Conservation (phyloP, 805 yeast species). For the Candida dajiaensis region DNA sequence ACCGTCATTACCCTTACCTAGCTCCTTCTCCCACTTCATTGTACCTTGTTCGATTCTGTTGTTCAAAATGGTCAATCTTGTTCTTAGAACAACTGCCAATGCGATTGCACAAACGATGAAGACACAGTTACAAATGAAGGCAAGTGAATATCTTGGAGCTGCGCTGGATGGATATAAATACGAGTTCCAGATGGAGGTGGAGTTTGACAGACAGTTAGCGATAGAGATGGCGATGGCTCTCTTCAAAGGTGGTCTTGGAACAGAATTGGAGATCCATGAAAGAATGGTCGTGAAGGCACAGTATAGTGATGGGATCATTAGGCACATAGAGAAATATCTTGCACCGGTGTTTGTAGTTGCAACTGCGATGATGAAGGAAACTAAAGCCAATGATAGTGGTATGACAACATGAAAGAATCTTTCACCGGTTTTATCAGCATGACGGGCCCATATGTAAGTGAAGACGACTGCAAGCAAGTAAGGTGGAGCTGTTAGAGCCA, state of each 20-base stretch:
- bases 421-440: conserved; percentile 52
- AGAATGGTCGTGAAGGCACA: conserved; percentile 47
- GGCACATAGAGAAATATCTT: conserved; percentile 53
- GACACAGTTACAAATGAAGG: conserved; percentile 43
- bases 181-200: conserved; percentile 52
- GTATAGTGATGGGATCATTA: conserved; percentile 51
- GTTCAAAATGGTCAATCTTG: conserved; percentile 34
- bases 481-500: conserved; percentile 56
- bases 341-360: conserved; percentile 50
- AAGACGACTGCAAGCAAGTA: conserved; percentile 44
- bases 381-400: conserved; percentile 37
- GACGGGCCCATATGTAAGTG: conserved; percentile 48
- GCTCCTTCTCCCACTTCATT: conserved; percentile 44
- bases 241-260: conserved; percentile 54
- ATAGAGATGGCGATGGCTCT: conserved; percentile 52
- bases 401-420: conserved; percentile 42
- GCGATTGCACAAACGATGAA: conserved; percentile 36
- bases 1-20: conserved; percentile 38
- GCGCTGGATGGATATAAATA: conserved; percentile 40
- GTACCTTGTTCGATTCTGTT: conserved; percentile 37
- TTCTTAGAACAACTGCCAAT: conserved; percentile 33
- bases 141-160: conserved; percentile 42
- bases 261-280: conserved; percentile 51
- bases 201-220: conserved; percentile 51
- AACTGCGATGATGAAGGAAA: conserved; percentile 43